Base-by-base conservation (phyloP, 2,329 filamentous ascomycete species). In the Fusarium torreyae region DNA sequence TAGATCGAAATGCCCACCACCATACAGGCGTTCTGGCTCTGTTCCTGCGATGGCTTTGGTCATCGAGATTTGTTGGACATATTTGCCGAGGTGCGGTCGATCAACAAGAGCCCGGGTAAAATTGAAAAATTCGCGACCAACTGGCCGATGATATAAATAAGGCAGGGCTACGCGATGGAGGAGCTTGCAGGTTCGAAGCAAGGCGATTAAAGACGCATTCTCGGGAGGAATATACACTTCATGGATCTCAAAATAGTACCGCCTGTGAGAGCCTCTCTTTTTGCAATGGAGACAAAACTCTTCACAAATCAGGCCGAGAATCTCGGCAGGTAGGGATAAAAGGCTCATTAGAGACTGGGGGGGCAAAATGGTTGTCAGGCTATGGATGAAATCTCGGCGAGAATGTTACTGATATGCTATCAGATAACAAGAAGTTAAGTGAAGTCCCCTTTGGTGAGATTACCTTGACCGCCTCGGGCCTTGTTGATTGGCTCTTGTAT, bases 181-280 rank as follows among this genome's bases (percentile, higher is more conserved):
- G 14, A 7, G 1, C 15, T 34, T 17, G n/a, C 44, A 45, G 24
- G 44, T 39, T 28, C 5, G 7, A 28, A 38, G n/a, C 2, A 61
- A 36, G 6, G 20, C 15, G 2, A 6, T 2, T 13, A 61, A 9
- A 9, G 7, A 9, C 18, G 13, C 28, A 52, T 1, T 43, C 5
- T 10, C 14, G 20, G 1, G 17, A n/a, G 6, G 6, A 1, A 3
- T 4, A 3, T n/a, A 7, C 17, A 2, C 7, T 8, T 4, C 9
- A 1, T n/a, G 2, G 5, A 5, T 0, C 4, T 10, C 11, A 10
- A 4, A 15, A 5, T 33, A 20, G 14, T 10, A 43, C 2, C n/a
- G 3, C 42, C 3, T 7, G 4, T 22, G 1, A 51, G 14, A 43
- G 2, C 26, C 2, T 18, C 4, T 14, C 1, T 31, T 3, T 6